Percentiles rank a stretch among this genome's conserved stretches.
phyloP scores from a whole-genome alignment of 106 monocot species.

The Iris macrosiphon region DNA sequence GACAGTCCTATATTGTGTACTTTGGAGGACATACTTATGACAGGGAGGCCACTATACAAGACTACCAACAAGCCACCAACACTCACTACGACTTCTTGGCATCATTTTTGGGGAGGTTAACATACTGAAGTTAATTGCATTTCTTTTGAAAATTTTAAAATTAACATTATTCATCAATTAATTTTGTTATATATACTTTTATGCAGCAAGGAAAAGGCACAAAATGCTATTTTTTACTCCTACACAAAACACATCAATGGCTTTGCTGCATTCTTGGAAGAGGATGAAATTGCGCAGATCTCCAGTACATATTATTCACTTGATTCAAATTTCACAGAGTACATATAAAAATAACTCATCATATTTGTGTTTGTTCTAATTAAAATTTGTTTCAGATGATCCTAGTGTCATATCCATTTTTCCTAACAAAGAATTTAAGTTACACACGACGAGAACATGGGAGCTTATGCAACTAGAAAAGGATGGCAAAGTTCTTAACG shows the following conservation, averaged over 20 bases:
- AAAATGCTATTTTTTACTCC: conserved; percentile 47
- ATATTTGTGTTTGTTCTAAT: not conserved
- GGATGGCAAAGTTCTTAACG: not conserved
- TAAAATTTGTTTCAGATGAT: conserved; percentile 5
- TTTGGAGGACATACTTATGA: conserved; percentile 50
- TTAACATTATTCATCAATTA: too few relatives aligned
- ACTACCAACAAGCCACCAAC: conserved; percentile 13
- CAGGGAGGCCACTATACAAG: conserved; percentile 17
- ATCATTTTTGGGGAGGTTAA: conserved; percentile 39
- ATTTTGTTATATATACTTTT: too few relatives aligned
- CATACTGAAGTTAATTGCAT: not conserved
- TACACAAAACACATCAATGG: conserved; percentile 66
- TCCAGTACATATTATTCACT: conserved; percentile 18
- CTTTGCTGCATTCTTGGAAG: conserved; percentile 55
- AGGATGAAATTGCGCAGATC: conserved; percentile 29
- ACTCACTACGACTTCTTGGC: conserved; percentile 38
- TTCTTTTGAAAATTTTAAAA: not conserved
- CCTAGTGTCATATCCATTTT: conserved; percentile 16
- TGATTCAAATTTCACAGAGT: too few relatives aligned
- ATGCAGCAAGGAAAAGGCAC: conserved; percentile 45
- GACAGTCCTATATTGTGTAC: conserved; percentile 59
- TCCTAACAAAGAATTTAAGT: not conserved
- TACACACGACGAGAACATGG: conserved; percentile 25
- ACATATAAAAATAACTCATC: too few relatives aligned
- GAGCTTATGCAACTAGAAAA: conserved; percentile 1